Percentiles rank a stretch among this genome's conserved stretches.
Conservation (phyloP, 345 rosid species). For the Conringia planisiliqua region DNA sequence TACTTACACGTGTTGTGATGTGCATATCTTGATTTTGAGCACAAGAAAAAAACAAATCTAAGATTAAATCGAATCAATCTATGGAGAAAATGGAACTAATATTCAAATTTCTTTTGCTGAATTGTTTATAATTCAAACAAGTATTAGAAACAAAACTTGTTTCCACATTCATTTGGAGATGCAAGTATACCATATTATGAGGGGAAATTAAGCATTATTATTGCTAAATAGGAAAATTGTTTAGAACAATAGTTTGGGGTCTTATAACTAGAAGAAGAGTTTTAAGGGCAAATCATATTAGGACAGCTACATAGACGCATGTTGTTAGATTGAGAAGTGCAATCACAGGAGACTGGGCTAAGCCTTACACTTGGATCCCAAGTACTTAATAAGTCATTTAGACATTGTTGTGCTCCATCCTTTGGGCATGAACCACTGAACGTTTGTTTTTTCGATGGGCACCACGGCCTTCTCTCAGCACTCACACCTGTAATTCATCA, state of each 20-base stretch:
- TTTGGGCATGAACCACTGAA: slow-evolving; percentile 20
- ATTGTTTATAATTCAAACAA: too few relatives aligned
- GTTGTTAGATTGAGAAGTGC: not conserved
- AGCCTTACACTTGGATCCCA: slow-evolving; percentile 30
- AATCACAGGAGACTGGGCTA: slow-evolving; percentile 19
- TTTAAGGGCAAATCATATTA: slow-evolving; percentile 22
- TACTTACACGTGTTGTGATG: too few relatives aligned
- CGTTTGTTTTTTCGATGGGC: slow-evolving; percentile 22
- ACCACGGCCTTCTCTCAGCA: slow-evolving; percentile 21
- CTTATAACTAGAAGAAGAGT: not conserved
- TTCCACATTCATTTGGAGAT: not conserved
- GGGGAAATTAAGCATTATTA: not conserved
- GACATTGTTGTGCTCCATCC: slow-evolving; percentile 28
- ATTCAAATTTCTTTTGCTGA: too few relatives aligned
- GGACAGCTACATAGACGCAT: slow-evolving; percentile 25
- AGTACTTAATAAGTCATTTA: slow-evolving; percentile 27
- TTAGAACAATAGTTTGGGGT: slow-evolving; percentile 1
- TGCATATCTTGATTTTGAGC: too few relatives aligned
- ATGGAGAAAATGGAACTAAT: too few relatives aligned
- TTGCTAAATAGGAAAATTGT: not conserved
- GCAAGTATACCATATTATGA: not conserved
- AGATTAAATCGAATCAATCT: too few relatives aligned
- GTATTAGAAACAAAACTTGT: too few relatives aligned
- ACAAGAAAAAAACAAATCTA: too few relatives aligned
- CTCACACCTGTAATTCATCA: slow-evolving; percentile 11